Evolutionary conservation across 495 filamentous ascomycete species (phyloP).

Genomic region (Staphylotrichum longicolle): DNA sequence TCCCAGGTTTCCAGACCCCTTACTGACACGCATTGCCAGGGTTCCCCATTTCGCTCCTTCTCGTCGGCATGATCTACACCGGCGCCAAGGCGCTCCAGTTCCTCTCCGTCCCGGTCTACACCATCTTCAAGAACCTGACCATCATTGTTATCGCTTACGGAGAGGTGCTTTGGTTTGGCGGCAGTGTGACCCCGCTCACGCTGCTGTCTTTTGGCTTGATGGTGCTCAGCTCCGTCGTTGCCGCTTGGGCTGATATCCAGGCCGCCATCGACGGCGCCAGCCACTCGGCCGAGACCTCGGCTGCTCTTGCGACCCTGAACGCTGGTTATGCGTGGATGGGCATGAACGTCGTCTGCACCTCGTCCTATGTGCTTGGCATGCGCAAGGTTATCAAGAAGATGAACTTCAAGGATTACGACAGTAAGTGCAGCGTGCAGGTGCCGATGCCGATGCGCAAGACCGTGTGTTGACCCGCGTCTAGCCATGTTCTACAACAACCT

Average conservation of each 20-base stretch:
- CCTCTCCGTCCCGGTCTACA: slow-evolving; percentile 97
- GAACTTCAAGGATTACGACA: slow-evolving; percentile 99
- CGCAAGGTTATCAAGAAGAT: slow-evolving; percentile 98
- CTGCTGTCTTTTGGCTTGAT: slow-evolving; percentile 97
- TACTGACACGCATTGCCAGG: slow-evolving; percentile 52
- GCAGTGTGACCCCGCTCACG: slow-evolving; percentile 81
- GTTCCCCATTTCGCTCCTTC: slow-evolving; percentile 95
- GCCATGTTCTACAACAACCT: slow-evolving; percentile 99
- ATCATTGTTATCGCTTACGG: slow-evolving; percentile 99
- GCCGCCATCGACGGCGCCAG: slow-evolving; percentile 68
- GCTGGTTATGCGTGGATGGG: slow-evolving; percentile 98
- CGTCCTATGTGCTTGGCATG: slow-evolving; percentile 88
- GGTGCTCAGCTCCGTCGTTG: slow-evolving; percentile 92
- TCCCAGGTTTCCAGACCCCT: background rate
- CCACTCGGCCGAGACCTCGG: slow-evolving; percentile 59
- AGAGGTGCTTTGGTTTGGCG: slow-evolving; percentile 98
- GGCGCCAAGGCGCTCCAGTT: slow-evolving; percentile 94
- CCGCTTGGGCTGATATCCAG: slow-evolving; percentile 97
- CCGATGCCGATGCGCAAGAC: background rate
- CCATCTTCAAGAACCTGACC: slow-evolving; percentile 99
- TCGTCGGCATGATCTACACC: slow-evolving; percentile 99
- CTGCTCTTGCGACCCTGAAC: slow-evolving; percentile 83
- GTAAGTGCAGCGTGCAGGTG: slow-evolving; percentile 54
- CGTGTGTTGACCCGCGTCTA: slow-evolving; percentile 39
- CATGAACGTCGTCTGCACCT: slow-evolving; percentile 94